A percentile compares a stretch with the other conserved stretches of the same genome.
These are phyloP conservation scores for Fistulinella cinereoalba DNA, from an alignment of 1,284 basidiomycete genomes.

Conservation along the genomic window DNA sequence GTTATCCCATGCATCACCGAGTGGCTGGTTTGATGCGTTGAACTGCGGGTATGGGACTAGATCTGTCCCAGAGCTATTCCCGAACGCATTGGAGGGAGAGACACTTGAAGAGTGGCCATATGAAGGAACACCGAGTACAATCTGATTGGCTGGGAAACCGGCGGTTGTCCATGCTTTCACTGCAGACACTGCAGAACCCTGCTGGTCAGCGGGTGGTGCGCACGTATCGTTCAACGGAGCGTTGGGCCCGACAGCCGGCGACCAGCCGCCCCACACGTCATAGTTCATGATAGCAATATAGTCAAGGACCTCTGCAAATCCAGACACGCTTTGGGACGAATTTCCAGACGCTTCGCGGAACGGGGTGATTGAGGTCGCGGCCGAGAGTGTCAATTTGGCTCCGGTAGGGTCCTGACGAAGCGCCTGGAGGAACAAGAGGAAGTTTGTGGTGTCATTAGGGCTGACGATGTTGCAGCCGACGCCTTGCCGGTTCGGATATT, in stretches of 20 bases:
- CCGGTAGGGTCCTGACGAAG: constrained; percentile 34
- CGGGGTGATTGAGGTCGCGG: constrained; percentile 46
- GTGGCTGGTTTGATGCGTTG: constrained; percentile 33
- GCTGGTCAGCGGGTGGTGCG: constrained; percentile 47
- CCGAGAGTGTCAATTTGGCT: constrained; percentile 42
- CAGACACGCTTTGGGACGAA: constrained; percentile 52
- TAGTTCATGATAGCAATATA: constrained; percentile 73
- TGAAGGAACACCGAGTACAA: constrained; percentile 61
- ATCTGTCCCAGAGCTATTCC: constrained; percentile 13
- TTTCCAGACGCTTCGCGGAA: constrained; percentile 50
- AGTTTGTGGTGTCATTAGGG: constrained; percentile 39
- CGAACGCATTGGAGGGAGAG: constrained; percentile 27
- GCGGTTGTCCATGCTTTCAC: constrained; percentile 57
- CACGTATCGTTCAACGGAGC: constrained; percentile 51
- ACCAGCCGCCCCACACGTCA: constrained; percentile 39
- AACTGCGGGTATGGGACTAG: constrained; percentile 39
- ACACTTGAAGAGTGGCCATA: constrained; percentile 48
- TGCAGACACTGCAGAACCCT: constrained; percentile 58
- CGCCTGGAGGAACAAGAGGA: constrained; percentile 40
- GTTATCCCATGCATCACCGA: constrained; percentile 42
- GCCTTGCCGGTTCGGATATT: constrained; percentile 42
- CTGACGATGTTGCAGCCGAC: constrained; percentile 43
- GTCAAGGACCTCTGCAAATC: constrained; percentile 42
- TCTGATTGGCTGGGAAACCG: constrained; percentile 58
- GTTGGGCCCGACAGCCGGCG: constrained; percentile 46